These are phyloP conservation scores for Coemansia sp. DNA, from an alignment of 192 early-diverging fungal species.

Conservation along the genomic window DNA sequence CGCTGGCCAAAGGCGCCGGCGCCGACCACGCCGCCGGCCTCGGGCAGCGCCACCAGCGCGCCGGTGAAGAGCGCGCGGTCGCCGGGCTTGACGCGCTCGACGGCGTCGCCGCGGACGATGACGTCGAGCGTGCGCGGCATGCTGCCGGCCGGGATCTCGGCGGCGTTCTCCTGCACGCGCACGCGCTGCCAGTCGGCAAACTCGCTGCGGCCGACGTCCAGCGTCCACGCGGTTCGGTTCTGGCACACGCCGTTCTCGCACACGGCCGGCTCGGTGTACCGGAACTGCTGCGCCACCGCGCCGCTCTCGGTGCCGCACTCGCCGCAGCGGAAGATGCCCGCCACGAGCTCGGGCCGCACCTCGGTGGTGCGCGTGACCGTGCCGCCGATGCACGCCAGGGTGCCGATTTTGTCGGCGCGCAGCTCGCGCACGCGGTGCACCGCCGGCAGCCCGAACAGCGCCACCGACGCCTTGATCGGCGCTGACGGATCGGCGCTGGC, in stretches of 20 bases:
- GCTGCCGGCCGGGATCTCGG: slow-evolving; percentile 94
- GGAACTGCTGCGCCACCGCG: slow-evolving; percentile 95
- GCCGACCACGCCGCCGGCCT: slow-evolving; percentile 85
- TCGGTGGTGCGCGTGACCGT: slow-evolving; percentile 98
- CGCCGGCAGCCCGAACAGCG: slow-evolving; percentile 66
- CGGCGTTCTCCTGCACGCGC: slow-evolving; percentile 93
- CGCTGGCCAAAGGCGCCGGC: slow-evolving; percentile 86
- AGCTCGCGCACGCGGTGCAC: slow-evolving; percentile 81
- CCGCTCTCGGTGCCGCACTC: slow-evolving; percentile 80
- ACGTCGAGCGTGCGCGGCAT: slow-evolving; percentile 98
- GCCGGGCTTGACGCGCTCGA: slow-evolving; percentile 95
- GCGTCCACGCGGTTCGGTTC: slow-evolving; percentile 79
- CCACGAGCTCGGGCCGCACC: slow-evolving; percentile 93
- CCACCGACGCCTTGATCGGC: slow-evolving; percentile 54
- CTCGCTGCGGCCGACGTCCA: slow-evolving; percentile 80
- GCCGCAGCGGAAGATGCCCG: slow-evolving; percentile 87
- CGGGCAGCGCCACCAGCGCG: slow-evolving; percentile 89
- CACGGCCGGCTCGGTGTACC: slow-evolving; percentile 91
- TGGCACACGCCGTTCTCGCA: slow-evolving; percentile 84
- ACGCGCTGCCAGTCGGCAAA: slow-evolving; percentile 99
- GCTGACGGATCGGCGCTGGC: background rate
- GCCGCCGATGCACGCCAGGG: slow-evolving; percentile 81
- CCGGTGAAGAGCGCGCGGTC: slow-evolving; percentile 91
- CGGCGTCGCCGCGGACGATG: slow-evolving; percentile 89
- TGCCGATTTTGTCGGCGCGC: slow-evolving; percentile 80